Conservation (phyloP, 1,139 yeast genomes). For the Cylindricascospora bacillispora region DNA sequence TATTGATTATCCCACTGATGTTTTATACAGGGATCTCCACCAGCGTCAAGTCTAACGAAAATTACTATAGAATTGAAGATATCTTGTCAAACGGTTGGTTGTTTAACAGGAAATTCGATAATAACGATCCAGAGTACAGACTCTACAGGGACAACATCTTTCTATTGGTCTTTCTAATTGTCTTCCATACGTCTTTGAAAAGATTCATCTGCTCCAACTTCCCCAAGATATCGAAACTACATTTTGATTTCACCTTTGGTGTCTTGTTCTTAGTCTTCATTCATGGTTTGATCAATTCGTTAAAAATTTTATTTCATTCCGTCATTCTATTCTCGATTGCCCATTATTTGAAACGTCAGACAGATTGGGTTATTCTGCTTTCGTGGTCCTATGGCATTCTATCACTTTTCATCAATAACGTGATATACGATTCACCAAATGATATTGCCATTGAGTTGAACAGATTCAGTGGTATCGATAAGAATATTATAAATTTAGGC, state of each 20-base stretch:
- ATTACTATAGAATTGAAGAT: constrained; percentile 50
- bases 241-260: constrained; percentile 65
- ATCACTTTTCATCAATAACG: constrained; percentile 58
- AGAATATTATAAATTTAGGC: too few species aligned
- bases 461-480: too few species aligned
- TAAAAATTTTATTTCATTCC: constrained; percentile 49
- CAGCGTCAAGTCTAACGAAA: constrained; percentile 60
- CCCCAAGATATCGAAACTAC: constrained; percentile 29
- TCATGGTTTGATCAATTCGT: constrained; percentile 66
- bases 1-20: constrained; percentile 68
- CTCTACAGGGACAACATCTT: constrained; percentile 76
- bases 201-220: constrained; percentile 19
- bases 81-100: constrained; percentile 63
- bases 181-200: constrained; percentile 42
- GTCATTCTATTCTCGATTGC: constrained; percentile 43
- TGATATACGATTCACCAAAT: constrained; percentile 42
- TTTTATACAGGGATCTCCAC: constrained; percentile 72
- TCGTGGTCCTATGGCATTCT: constrained; percentile 74
- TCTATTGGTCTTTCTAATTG: constrained; percentile 41
- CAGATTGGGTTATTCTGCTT: too few species aligned
- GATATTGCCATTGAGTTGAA: constrained; percentile 37
- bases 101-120: constrained; percentile 70
- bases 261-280: constrained; percentile 51
- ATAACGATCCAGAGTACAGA: constrained; percentile 78
- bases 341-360: too few species aligned